Evolutionary conservation across 75 land plant genomes (phyloP).

Genomic region (Cupressus sempervirens): DNA sequence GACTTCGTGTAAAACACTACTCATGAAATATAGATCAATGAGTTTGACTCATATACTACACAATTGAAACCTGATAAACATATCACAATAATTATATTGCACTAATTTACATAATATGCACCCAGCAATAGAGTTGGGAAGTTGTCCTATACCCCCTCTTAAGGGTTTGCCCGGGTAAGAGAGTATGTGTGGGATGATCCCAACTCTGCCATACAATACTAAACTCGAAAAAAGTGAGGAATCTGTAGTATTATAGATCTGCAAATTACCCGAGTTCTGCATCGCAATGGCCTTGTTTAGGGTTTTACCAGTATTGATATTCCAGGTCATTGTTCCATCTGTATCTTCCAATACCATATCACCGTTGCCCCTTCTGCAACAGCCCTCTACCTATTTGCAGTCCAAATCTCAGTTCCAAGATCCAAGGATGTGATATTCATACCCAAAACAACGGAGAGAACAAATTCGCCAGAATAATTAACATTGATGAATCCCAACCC

Average conservation of each 20-base stretch:
- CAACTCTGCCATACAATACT: constrained; percentile 22
- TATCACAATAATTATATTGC: too few species aligned
- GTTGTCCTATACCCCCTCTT: background rate
- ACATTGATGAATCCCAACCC: constrained; percentile 11
- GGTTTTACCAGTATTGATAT: constrained; percentile 5
- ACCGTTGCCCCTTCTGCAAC: constrained; percentile 15
- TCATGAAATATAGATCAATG: too few species aligned
- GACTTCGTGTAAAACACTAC: too few species aligned
- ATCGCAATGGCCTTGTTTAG: background rate
- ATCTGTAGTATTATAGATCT: constrained; percentile 10
- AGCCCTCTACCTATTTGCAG: constrained; percentile 19
- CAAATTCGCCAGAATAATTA: background rate
- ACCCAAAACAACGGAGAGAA: constrained; percentile 5
- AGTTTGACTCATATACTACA: too few species aligned
- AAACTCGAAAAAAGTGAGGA: background rate
- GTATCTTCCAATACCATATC: constrained; percentile 15
- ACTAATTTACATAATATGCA: background rate
- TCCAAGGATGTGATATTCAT: background rate
- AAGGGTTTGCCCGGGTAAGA: background rate
- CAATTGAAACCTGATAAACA: too few species aligned
- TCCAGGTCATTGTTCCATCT: constrained; percentile 17
- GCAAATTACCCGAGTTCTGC: constrained; percentile 13
- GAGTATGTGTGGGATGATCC: constrained; percentile 17
- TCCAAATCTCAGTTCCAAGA: constrained; percentile 19
- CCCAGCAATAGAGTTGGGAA: background rate